Evolutionary conservation across 495 filamentous ascomycete genomes (phyloP).

Genomic region (Talaromyces nanjingensis): DNA sequence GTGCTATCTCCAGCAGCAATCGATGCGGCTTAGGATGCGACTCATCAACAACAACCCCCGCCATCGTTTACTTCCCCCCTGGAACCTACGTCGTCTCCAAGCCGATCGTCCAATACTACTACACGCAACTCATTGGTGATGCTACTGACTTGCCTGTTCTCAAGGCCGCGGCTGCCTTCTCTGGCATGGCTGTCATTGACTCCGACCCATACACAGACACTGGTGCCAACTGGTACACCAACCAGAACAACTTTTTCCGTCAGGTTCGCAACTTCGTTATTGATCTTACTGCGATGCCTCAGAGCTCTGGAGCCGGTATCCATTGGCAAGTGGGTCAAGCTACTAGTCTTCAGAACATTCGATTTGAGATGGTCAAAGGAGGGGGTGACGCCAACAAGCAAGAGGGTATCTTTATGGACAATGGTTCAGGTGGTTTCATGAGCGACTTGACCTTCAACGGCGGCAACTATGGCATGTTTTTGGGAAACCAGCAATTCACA

Average conservation of each 20-base stretch:
- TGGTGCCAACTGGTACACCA: slow-evolving; percentile 71
- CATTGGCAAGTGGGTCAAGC: slow-evolving; percentile 99
- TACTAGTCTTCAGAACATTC: slow-evolving; percentile 83
- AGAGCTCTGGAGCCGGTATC: slow-evolving; percentile 64
- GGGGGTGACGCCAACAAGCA: slow-evolving; percentile 64
- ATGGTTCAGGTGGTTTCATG: slow-evolving; percentile 87
- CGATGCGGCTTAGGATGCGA: slow-evolving; percentile 76
- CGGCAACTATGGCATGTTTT: slow-evolving; percentile 74
- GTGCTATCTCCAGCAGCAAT: slow-evolving; percentile 66
- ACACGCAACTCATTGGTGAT: slow-evolving; percentile 78
- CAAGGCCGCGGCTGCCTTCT: slow-evolving; percentile 65
- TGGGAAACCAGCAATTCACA: slow-evolving; percentile 94
- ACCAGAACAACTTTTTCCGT: slow-evolving; percentile 99
- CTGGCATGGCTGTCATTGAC: slow-evolving; percentile 86
- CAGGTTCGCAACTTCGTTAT: slow-evolving; percentile 92
- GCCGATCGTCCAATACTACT: slow-evolving; percentile 68
- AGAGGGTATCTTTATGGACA: slow-evolving; percentile 95
- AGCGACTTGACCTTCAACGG: slow-evolving; percentile 82
- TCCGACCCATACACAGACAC: slow-evolving; percentile 68
- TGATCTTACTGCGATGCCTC: slow-evolving; percentile 68
- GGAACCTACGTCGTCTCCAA: slow-evolving; percentile 67
- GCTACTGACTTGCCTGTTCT: slow-evolving; percentile 61
- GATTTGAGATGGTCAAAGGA: slow-evolving; percentile 79
- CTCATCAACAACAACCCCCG: slow-evolving; percentile 69
- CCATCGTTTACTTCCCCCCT: slow-evolving; percentile 73